phyloP scores from a whole-genome alignment of 1,284 basidiomycete species.

The Trichosporon sp. region DNA sequence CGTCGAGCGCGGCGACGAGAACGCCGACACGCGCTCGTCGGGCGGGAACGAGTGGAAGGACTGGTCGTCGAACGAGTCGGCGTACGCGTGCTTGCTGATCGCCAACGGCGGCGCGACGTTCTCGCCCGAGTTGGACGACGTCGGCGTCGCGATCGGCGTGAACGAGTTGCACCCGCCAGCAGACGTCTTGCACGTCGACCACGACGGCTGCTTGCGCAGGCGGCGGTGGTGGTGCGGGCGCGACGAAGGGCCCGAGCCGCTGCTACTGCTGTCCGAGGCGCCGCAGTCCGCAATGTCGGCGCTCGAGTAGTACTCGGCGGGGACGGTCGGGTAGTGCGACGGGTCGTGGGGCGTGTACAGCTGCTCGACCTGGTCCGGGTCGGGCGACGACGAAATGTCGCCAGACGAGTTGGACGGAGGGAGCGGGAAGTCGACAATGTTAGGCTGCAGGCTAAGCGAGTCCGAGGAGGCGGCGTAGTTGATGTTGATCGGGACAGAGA shows the following conservation, averaged over 20 bases:
- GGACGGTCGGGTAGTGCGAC: slow-evolving; percentile 7
- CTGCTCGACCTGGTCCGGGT: slow-evolving; percentile 23
- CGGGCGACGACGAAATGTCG: slow-evolving; percentile 16
- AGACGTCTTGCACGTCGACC: slow-evolving; percentile 22
- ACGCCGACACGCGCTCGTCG: not conserved
- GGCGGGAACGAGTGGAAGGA: not conserved
- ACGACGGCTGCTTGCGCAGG: slow-evolving; percentile 17
- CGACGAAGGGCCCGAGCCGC: not conserved
- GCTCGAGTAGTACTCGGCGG: slow-evolving; percentile 6
- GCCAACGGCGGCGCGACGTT: not conserved
- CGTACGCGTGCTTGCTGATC: slow-evolving; percentile 2
- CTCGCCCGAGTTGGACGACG: not conserved
- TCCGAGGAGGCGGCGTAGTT: slow-evolving; percentile 22
- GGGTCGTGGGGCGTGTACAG: slow-evolving; percentile 19
- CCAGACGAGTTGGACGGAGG: slow-evolving; percentile 22
- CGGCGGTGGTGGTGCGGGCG: not conserved
- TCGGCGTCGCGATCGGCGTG: slow-evolving; percentile 19
- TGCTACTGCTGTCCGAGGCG: slow-evolving; percentile 9
- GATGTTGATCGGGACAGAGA: slow-evolving; percentile 19
- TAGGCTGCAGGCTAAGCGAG: slow-evolving; percentile 13
- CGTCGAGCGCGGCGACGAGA: not conserved
- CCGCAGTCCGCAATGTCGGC: slow-evolving; percentile 3
- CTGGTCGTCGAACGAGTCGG: not conserved
- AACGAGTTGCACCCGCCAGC: not conserved
- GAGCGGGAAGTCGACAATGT: slow-evolving; percentile 22